Evolutionary conservation across 73 alveolate species (phyloP), one percentile per base, ranked within the genome.

Genomic region (Symbiodinium natans): DNA sequence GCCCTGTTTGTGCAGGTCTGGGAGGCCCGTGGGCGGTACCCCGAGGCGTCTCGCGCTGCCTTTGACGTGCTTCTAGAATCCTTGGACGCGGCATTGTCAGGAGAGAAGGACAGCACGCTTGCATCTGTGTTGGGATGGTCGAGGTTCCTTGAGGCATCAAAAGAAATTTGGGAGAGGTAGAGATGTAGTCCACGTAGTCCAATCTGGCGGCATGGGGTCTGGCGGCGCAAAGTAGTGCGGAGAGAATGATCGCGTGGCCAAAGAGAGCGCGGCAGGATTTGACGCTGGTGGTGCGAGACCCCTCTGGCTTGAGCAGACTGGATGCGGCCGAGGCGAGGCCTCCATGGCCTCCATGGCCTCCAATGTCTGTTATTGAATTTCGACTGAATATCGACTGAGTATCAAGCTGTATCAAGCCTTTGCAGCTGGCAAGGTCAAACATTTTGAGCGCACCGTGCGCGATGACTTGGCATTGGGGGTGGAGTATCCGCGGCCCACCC

Each of bases 381-480:
- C 63, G 63, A 48, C 8, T 17, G 63, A 10, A 17, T 48, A 48
- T 8, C 23, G 63, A 17, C 17, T 48, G 8, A 17, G 63, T 48
- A 17, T 48, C 63, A 8, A 48, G 63, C 17, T 8, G 17, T 48
- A 17, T 8, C 63, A 17, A 8, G 23, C 17, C 23, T 8, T 48
- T 8, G 8, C 17, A 10, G 63, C 17, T 48, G 63, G 63, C 63
- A 17, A 42, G 82, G 25, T 40, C 31, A 27, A 21, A 15, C 0
- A 43, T 25, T 85, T 85, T 52, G 93, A 85, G 82, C 93, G 93
- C 93, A 85, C 82, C 43, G 82, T 54, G 33, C 82, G 93, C 13
- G 93, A 85, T 48, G 93, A 85, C 38, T 85, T 74, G 82, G 82
- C 93, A 3, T 34, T 85, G 77, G 93, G 93, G 6, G 54, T 85